Evolutionary conservation across 1,284 basidiomycete genomes (phyloP), one percentile per base, ranked within the genome.

Genomic region (Schizophyllum amplum): DNA sequence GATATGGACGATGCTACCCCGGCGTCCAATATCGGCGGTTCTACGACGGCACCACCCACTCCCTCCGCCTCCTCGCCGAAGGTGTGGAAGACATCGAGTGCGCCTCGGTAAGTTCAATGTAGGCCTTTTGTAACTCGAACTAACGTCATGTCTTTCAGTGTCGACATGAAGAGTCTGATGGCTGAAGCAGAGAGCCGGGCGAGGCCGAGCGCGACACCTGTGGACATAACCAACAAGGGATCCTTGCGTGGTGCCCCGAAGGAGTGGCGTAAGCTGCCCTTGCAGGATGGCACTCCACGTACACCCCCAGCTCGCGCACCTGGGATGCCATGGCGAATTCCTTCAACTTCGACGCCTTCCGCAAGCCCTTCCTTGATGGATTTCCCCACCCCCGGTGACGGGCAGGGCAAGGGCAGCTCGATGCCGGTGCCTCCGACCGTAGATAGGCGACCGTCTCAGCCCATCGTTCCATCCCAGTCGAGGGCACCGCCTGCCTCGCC

Each of bases 161-260:
- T 86, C 7, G 92, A 96, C 66, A 84, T 97, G 76, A 86, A 90
- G 63, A 75, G 82, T 21, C 86, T 98, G 60, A 93, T 97, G 83
- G 91, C 89, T 0, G 90, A 93, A 67, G 82, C 84, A 0, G 81
- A 82, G 13, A 50, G 20, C 48, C 48, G 20, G 24, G 20, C 48
- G 9, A 50, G 22, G 48, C 24, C 48, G 24, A 50, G 48, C 21
- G n/a, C n/a, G n/a, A 22, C 22, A 20, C 48, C 22, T 21, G 48
- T 20, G 13, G 48, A 50, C 11, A 21, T 9, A 11, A n/a, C 21
- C 22, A 13, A 20, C 48, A 48, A 71, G 58, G 24, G 63, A 65
- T 24, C 69, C 68, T 58, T 60, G 53, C 21, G 54, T 57, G 1
- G 33, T 17, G 17, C 33, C 13, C 33, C 33, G 33, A 42, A 42